Evolutionary conservation across 106 monocot genomes (phyloP).

Genomic region (Chionographis japonica): DNA sequence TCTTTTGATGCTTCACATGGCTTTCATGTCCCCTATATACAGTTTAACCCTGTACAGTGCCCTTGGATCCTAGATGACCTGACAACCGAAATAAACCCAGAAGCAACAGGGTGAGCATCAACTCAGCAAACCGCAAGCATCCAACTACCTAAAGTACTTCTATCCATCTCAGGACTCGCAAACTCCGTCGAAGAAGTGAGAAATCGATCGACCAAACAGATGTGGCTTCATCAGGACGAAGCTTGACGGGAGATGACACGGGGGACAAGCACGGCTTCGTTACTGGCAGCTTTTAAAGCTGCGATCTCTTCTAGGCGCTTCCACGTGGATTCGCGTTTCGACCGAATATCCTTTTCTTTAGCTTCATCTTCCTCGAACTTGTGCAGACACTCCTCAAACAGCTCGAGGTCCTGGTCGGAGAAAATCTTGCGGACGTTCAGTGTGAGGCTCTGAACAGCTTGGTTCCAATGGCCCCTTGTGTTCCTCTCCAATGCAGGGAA

Average conservation of each 20-base stretch:
- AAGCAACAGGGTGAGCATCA: neutral
- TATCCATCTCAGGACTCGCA: neutral
- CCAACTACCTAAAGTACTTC: neutral
- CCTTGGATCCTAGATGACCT: constrained; percentile 4
- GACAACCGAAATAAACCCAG: neutral
- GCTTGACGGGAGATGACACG: neutral
- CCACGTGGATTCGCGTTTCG: constrained; percentile 44
- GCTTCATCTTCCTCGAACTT: constrained; percentile 47
- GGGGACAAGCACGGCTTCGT: constrained; percentile 13
- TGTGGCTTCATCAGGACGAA: constrained; percentile 8
- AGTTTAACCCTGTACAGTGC: constrained; percentile 13
- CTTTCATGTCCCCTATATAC: constrained; percentile 15
- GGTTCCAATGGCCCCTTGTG: constrained; percentile 55
- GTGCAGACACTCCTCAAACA: constrained; percentile 50
- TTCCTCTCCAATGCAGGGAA: constrained; percentile 57
- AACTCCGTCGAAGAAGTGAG: neutral
- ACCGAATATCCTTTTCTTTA: constrained; percentile 13
- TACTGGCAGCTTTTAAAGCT: constrained; percentile 24
- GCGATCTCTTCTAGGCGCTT: constrained; percentile 58
- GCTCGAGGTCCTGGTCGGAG: constrained; percentile 36
- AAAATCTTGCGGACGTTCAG: constrained; percentile 58
- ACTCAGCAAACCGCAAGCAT: neutral
- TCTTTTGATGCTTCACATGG: neutral
- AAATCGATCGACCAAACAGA: neutral
- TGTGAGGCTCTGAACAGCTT: constrained; percentile 60